Conservation (phyloP, 306 rosid species). For the Pterocarpus macrocarpus region DNA sequence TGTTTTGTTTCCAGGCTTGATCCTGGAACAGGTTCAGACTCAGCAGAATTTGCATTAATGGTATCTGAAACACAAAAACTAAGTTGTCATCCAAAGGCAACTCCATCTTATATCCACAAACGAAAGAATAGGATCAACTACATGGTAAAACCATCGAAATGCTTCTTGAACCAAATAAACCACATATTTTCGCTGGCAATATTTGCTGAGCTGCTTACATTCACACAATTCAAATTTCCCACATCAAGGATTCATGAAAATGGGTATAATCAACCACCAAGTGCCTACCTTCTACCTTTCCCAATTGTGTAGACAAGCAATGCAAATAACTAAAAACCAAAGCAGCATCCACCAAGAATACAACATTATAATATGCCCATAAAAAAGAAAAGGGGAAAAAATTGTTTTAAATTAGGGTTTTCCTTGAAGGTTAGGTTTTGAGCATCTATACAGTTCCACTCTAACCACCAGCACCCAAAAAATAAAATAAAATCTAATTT, state of each 20-base stretch:
- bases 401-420: conserved; percentile 19
- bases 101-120: conserved; percentile 34
- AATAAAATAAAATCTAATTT: neutral
- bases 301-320: neutral
- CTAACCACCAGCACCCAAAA: conserved; percentile 1
- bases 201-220: neutral
- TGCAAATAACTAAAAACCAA: conserved; percentile 9
- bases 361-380: neutral
- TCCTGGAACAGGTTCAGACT: conserved; percentile 59
- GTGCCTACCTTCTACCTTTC: neutral
- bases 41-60: conserved; percentile 53
- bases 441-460: neutral
- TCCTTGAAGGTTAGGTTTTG: neutral
- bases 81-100: conserved; percentile 25
- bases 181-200: conserved; percentile 13
- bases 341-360: neutral
- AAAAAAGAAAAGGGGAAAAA: neutral
- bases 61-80: conserved; percentile 59
- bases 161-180: conserved; percentile 38
- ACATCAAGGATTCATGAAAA: neutral
- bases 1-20: conserved; percentile 53
- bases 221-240: conserved; percentile 17
- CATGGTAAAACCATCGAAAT: conserved; percentile 30
- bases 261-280: conserved; percentile 14
- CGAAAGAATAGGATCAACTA: conserved; percentile 8